These are phyloP conservation scores for Pyrenophora graminea DNA, from an alignment of 2,329 filamentous ascomycete genomes.

Conservation along the genomic window DNA sequence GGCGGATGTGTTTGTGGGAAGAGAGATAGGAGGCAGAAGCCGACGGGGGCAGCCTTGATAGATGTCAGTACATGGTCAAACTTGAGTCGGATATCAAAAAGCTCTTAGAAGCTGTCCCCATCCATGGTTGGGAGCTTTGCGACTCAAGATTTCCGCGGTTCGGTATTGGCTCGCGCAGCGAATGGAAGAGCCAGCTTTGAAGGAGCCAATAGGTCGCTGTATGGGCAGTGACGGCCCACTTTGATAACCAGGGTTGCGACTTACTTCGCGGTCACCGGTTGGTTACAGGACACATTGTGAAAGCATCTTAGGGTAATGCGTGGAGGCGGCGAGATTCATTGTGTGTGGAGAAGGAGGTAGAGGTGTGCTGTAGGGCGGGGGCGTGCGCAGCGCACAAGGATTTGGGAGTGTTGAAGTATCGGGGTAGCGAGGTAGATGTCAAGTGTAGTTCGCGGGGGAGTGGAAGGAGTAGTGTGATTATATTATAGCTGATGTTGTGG, in stretches of 20 bases:
- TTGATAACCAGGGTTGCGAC: conserved; percentile 1
- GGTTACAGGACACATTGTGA: conserved; percentile 35
- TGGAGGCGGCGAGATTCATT: conserved; percentile 36
- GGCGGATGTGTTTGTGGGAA: conserved; percentile 3
- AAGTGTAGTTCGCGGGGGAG: conserved; percentile 11
- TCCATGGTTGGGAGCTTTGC: conserved; percentile 3
- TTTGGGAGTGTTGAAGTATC: conserved; percentile 15
- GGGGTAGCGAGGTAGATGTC: conserved; percentile 24
- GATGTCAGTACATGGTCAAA: too few species aligned
- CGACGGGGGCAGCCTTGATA: conserved; percentile 18
- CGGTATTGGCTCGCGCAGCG: background rate
- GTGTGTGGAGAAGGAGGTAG: conserved; percentile 2
- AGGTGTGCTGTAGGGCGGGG: background rate
- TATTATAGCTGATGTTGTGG: conserved; percentile 17
- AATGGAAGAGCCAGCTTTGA: conserved; percentile 5
- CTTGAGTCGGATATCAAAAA: background rate
- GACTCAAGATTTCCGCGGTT: conserved; percentile 5
- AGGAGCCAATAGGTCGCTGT: background rate
- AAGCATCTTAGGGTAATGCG: conserved; percentile 32
- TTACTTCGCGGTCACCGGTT: conserved; percentile 33
- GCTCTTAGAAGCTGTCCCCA: background rate
- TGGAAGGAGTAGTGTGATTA: conserved; percentile 11
- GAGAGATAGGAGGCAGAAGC: conserved; percentile 21
- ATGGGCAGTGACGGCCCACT: background rate
- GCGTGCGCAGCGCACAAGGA: conserved; percentile 2